Evolutionary conservation across 106 monocot genomes (phyloP), one percentile per base, ranked within the genome.

Genomic region (Narthecium ossifragum): DNA sequence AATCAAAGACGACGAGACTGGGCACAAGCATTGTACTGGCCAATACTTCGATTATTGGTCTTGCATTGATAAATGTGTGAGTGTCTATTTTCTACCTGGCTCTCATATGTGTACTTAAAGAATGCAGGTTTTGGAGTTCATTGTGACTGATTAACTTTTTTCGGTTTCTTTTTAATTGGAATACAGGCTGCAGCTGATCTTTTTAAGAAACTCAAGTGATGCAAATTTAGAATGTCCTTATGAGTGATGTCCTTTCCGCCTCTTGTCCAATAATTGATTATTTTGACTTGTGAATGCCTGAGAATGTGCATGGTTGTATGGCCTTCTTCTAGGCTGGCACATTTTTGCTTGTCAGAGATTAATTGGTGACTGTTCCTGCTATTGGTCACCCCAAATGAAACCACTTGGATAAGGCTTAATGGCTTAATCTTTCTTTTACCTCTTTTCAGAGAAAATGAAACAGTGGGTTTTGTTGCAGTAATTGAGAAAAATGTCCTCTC

Each of bases 31-130:
- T 17, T 59, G 39, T 21, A 59, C 39, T 1, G 59, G 59, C 0
- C 59, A 40, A 26, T 59, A 59, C 39, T 59, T 59, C 31, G 59
- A 59, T 40, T 59, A 59, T 30, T 59, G 59, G 59, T 40, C 59
- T 4, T 59, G 59, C 59, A 7, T 40, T 40, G 59, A 59, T 39
- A 59, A 59, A 59, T 59, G 59, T 17, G 59, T 59, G n/a, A 59
- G 59, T 59, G 5, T 13, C 0, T 40, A n/a, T 18, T 59, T 20
- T 36, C 9, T 20, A 2, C 1, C 36, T 21, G 13, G 1, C 1
- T 18, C 6, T 34, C 34, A 20, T 34, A 20, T 11, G 22, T 22
- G 20, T 11, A 10, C 21, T 57, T 32, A n/a, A n/a, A n/a, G n/a
- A n/a, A n/a, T n/a, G n/a, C n/a, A n/a, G n/a, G 2, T 57, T 3